Evolutionary conservation across 2,329 filamentous ascomycete species (phyloP), one percentile per base, ranked within the genome.

Genomic region (Pseudohalonectria lignicola): DNA sequence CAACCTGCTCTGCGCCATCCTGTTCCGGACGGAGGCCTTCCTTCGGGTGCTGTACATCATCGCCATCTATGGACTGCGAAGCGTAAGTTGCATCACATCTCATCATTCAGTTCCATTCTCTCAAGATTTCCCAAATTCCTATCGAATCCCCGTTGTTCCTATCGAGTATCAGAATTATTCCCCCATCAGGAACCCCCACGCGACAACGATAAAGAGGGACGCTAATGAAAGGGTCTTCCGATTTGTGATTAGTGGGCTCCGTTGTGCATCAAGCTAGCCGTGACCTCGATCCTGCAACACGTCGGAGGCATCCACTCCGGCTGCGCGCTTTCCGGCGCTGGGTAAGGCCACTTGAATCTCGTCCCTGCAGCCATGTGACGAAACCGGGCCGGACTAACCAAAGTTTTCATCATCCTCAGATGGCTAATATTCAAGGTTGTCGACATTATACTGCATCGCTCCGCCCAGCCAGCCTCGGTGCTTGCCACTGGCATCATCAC

Each of bases 211-310:
- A n/a, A n/a, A n/a, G n/a, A n/a, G n/a, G n/a, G n/a, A n/a, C n/a
- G n/a, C n/a, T n/a, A n/a, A n/a, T n/a, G n/a, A n/a, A n/a, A n/a
- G n/a, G n/a, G n/a, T n/a, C n/a, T n/a, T n/a, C n/a, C n/a, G n/a
- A n/a, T n/a, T n/a, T n/a, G n/a, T n/a, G n/a, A n/a, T n/a, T 37
- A 61, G 59, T 63, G 60, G 60, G 59, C 60, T 6, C 60, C 60
- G 2, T 1, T 57, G 6, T 40, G 47, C 12, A 32, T 63, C 45
- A 63, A 61, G 45, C 33, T 59, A 4, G 55, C 45, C 8, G 56
- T 51, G 3, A 59, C 55, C 9, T 62, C 59, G 4, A 46, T 56
- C 36, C 41, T 63, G 31, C 60, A 62, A 44, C 60, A 63, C 30
- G 59, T 63, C n/a, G 60, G 60, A 21, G 60, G 59, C 15, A 61